Evolutionary conservation across 73 alveolate species (phyloP), one percentile per base, ranked within the genome.

Genomic region (Effrenium voratum): DNA sequence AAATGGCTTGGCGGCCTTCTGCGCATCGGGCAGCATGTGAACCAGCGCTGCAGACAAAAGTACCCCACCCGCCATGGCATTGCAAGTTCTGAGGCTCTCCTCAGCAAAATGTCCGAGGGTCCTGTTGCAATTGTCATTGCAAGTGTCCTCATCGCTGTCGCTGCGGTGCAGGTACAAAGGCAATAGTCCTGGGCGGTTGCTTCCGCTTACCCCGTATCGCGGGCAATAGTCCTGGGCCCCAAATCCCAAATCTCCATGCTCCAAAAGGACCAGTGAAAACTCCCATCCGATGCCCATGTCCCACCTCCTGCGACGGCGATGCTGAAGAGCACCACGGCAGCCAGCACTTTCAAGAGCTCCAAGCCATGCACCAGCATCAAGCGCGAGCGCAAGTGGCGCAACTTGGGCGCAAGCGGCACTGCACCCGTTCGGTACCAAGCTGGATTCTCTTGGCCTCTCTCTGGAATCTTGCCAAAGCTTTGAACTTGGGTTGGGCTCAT

Each of bases 31-130:
- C 79, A 83, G 41, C 80, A 83, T 13, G 57, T 83, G 93, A 41
- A 83, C 93, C 93, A 83, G 34, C 30, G 93, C 93, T 1, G 93
- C 93, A 10, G 93, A 76, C 93, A 83, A 32, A 8, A 83, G 43
- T 5, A 83, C 77, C 59, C 93, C 93, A 3, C 93, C 93, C 28
- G 93, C 93, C 93, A 83, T 34, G 59, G 55, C 79, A 26, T 83
- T 83, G 79, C 93, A 83, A 5, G 52, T 44, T 34, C 93, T 12
- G 59, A 83, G 19, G 52, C 15, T 38, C 44, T 83, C 76, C 93
- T 83, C 1, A 12, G 34, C 70, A 32, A 5, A 41, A 41, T 10
- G 5, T 44, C 60, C 41, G 45, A 41, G 44, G 86, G 36, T 13
- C 10, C 36, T 55, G 68, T 22, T 15, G n/a, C n/a, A n/a, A n/a